phyloP scores from a whole-genome alignment of 2,329 filamentous ascomycete species.

The Rhytidhysteron rufulum region DNA sequence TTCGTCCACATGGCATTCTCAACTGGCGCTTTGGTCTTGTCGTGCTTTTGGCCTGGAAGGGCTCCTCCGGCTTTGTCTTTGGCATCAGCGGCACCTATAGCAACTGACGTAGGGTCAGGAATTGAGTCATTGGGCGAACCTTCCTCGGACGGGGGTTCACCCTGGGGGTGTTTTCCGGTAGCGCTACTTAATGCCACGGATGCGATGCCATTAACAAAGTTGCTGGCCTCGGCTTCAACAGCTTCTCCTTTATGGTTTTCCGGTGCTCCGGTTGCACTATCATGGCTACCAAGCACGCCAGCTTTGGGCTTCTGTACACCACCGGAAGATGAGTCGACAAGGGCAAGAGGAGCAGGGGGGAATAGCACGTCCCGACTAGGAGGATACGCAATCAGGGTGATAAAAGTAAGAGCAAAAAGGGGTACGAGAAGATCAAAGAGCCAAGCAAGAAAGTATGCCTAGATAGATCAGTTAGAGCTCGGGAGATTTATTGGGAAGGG shows the following conservation, averaged over 20 bases:
- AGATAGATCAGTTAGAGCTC: slow-evolving; percentile 1
- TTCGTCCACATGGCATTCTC: slow-evolving; percentile 73
- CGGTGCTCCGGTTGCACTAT: slow-evolving; percentile 75
- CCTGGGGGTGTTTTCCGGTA: slow-evolving; percentile 70
- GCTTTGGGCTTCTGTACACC: slow-evolving; percentile 73
- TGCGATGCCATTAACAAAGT: slow-evolving; percentile 71
- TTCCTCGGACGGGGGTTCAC: slow-evolving; percentile 48
- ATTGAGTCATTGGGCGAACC: slow-evolving; percentile 47
- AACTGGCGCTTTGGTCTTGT: slow-evolving; percentile 77
- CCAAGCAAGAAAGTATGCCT: slow-evolving; percentile 64
- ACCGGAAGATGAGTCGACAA: slow-evolving; percentile 67
- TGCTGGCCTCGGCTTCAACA: slow-evolving; percentile 77
- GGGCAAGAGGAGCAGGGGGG: slow-evolving; percentile 70
- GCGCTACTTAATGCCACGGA: slow-evolving; percentile 71
- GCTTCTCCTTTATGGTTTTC: slow-evolving; percentile 82
- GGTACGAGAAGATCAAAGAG: slow-evolving; percentile 67
- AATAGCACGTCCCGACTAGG: slow-evolving; percentile 62
- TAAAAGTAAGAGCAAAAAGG: slow-evolving; percentile 53
- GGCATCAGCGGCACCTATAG: slow-evolving; percentile 52
- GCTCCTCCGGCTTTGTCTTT: slow-evolving; percentile 51
- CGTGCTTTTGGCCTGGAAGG: slow-evolving; percentile 51
- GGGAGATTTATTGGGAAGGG: background rate
- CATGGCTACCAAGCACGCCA: slow-evolving; percentile 70
- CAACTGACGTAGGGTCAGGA: slow-evolving; percentile 59
- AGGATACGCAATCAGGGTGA: slow-evolving; percentile 65